Evolutionary conservation across 2,329 filamentous ascomycete genomes (phyloP).

Genomic region (Blastomyces gilchristii): DNA sequence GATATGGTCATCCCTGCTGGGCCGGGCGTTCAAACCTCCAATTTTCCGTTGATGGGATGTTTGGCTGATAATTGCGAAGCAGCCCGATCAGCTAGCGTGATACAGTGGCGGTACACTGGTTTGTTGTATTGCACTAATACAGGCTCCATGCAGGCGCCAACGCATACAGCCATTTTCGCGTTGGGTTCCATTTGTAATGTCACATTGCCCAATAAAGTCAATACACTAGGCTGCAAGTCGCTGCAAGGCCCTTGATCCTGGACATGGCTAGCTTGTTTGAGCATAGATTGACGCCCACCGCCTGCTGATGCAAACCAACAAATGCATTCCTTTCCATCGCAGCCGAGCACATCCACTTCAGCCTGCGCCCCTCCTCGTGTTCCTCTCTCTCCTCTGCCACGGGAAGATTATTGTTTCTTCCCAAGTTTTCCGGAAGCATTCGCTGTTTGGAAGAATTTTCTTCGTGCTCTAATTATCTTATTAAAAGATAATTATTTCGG

Average conservation of each 20-base stretch:
- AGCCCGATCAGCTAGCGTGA: background rate
- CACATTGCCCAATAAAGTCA: background rate
- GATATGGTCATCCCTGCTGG: background rate
- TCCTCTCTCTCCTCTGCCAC: background rate
- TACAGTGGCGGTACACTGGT: background rate
- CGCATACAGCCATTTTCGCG: background rate
- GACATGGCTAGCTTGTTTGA: background rate
- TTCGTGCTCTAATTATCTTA: background rate
- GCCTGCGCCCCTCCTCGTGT: background rate
- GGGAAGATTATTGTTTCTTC: background rate
- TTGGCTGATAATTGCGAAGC: background rate
- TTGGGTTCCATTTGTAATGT: background rate
- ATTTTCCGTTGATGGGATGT: background rate
- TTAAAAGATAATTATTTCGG: background rate
- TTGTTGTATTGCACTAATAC: background rate
- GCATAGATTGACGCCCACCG: background rate
- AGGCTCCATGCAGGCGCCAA: background rate
- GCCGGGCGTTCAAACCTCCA: too few species aligned
- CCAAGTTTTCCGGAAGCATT: background rate
- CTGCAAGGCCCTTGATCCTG: background rate
- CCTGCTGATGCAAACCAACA: background rate
- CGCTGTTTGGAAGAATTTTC: background rate
- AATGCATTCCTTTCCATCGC: background rate
- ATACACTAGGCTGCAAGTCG: background rate
- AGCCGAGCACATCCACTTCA: background rate